A percentile compares a stretch with the other conserved stretches of the same genome.
Conservation (phyloP, 208 protist genomes). For the Leishmania gerbilli region DNA sequence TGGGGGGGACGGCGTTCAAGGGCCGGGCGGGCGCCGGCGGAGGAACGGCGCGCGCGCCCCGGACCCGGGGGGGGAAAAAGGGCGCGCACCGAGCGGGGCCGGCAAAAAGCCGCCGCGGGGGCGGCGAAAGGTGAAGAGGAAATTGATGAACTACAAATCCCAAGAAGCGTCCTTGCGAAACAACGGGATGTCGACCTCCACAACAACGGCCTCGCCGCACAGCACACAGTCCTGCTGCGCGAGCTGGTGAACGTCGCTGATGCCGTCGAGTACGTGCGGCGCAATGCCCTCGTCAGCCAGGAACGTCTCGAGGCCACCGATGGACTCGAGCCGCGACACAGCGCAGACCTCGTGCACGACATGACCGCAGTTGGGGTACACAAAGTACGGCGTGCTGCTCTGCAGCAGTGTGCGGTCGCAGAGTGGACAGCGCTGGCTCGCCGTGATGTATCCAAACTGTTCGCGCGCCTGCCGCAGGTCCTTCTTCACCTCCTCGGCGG, state of each 20-base stretch:
- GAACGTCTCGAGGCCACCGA: constrained; percentile 75
- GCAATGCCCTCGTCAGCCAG: constrained; percentile 65
- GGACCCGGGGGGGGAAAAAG: too few relatives aligned
- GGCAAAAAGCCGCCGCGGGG: too few relatives aligned
- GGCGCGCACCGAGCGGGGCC: too few relatives aligned
- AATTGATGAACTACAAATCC: constrained; percentile 18
- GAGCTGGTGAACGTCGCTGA: constrained; percentile 47
- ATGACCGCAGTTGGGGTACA: constrained; percentile 85
- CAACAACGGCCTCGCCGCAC: constrained; percentile 73
- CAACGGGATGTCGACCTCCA: constrained; percentile 69
- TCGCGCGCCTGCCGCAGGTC: constrained; percentile 85
- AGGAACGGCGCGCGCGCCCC: too few relatives aligned
- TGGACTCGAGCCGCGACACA: constrained; percentile 37
- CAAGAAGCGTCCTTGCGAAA: constrained; percentile 51
- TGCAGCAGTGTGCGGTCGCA: constrained; percentile 66
- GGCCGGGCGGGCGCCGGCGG: too few relatives aligned
- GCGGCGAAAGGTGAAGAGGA: too few relatives aligned
- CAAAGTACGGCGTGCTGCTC: constrained; percentile 53
- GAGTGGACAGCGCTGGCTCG: constrained; percentile 83
- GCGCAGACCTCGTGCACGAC: constrained; percentile 80
- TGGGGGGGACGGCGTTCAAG: too few relatives aligned
- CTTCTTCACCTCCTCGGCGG: constrained; percentile 85
- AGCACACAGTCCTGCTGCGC: constrained; percentile 78
- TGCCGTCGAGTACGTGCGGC: constrained; percentile 52
- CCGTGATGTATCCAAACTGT: constrained; percentile 87